Percentiles rank a stretch among this genome's conserved stretches.
These are phyloP conservation scores for Tubosaeta sp. DNA, from an alignment of 768 basidiomycete genomes.

Conservation along the genomic window DNA sequence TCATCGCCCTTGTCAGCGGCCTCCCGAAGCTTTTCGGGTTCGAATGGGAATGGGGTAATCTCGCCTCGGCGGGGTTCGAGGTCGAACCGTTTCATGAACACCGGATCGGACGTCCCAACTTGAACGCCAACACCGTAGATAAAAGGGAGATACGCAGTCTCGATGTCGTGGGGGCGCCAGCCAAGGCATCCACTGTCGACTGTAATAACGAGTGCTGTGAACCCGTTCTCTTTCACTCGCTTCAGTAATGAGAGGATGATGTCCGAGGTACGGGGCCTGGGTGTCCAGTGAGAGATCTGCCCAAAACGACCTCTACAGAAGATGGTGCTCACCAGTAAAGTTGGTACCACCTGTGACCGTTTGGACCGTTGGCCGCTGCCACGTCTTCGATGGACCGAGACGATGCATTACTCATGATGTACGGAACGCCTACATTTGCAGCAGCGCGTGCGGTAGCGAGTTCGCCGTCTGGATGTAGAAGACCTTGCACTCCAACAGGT, in stretches of 20 bases:
- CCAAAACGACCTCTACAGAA: neutral
- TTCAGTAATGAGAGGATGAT: conserved; percentile 38
- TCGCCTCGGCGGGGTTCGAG: conserved; percentile 25
- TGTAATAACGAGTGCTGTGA: conserved; percentile 42
- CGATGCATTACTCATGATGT: neutral
- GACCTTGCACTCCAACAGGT: neutral
- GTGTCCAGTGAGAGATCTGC: neutral
- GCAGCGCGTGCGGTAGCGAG: neutral
- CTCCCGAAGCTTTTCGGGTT: conserved; percentile 25
- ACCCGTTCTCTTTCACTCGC: conserved; percentile 41
- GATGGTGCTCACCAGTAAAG: conserved; percentile 37
- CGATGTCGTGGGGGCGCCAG: conserved; percentile 43
- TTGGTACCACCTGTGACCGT: conserved; percentile 46
- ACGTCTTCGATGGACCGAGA: conserved; percentile 50
- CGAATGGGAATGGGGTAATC: conserved; percentile 34
- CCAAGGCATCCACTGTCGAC: conserved; percentile 42
- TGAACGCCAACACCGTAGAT: conserved; percentile 36
- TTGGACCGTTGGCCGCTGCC: conserved; percentile 40
- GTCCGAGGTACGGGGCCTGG: conserved; percentile 26
- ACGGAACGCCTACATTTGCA: neutral
- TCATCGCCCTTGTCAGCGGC: conserved; percentile 29
- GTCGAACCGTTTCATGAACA: conserved; percentile 39
- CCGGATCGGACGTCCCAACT: conserved; percentile 42
- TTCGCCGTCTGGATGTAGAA: neutral
- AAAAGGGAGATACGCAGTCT: conserved; percentile 36